Base-by-base conservation (phyloP, 2,329 filamentous ascomycete species). In the Cadophora sp. region DNA sequence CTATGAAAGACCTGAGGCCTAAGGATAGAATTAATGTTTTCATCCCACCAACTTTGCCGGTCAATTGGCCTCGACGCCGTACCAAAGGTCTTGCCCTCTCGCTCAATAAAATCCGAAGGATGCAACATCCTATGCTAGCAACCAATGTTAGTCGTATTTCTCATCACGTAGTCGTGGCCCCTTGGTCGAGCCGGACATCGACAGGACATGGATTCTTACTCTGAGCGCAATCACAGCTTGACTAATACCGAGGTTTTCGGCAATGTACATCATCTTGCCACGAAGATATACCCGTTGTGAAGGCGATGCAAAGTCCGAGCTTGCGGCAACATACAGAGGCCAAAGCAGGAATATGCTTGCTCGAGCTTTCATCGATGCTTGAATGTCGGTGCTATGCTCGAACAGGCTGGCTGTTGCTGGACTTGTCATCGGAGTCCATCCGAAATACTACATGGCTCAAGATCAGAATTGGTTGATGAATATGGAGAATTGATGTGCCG, bases 351-450 rank as follows among this genome's bases (percentile, higher is more conserved):
- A 61, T 26, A 65, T 19, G 9, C 48, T 34, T 7, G 61, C 43
- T 19, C 62, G 34, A 6, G 55, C 66, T 46, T 55, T 68, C 37
- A 31, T 48, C 7, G 26, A 53, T 19, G 50, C 50, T 27, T 78
- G 77, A 58, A 83, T 79, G 48, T 86, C 84, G 27, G 85, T 79
- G 37, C n/a, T n/a, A 22, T 48, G 16, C 11, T 56, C 26, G 22
- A 26, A 31, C 16, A n/a, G 12, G 14, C 31, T 56, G 19, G 62
- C 31, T 22, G 22, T 31, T 22, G 24, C 29, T 34, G 53, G 29
- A 19, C 53, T 56, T 31, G 53, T 34, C 29, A 12, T 56, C 3
- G 27, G 27, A 7, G 53, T 56, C 53, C 53, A 56, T 16, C 53
- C 53, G 27, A 56, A 56, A 34, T 56, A 34, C 53, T 56, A 22